Base-by-base conservation (phyloP, 2,329 filamentous ascomycete genomes). In the Pseudogymnoascus sp. region DNA sequence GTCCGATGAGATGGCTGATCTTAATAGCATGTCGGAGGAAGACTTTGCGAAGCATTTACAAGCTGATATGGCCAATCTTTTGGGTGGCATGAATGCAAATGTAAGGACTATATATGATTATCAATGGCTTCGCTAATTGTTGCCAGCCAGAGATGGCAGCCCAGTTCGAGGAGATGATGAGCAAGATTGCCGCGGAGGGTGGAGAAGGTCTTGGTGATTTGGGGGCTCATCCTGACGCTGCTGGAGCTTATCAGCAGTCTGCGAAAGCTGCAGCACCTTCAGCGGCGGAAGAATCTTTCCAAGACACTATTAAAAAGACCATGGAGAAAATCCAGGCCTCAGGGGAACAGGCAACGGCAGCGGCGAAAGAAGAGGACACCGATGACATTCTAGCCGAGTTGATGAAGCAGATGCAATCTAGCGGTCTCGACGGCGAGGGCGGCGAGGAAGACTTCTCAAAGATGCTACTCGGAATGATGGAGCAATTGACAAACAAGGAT, bases 401-500 rank as follows among this genome's bases (percentile, higher is more conserved):
- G 80, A 82, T 99, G 71, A 94, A 94, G 75, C 90, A 94, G 65
- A 87, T 97, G 78, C 89, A 91, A 70, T 82, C 83, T 22, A 81
- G 85, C 6, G 82, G 81, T 23, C 71, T 80, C 63, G 87, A 84
- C 8, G 82, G 79, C 2, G 80, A 78, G 35, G 80, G 78, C 12
- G 79, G 79, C 64, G 91, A 97, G 62, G 92, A 94, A 69, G 92
- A 96, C 69, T 90, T 97, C 70, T 92, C 91, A 63, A 93, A 96
- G 77, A 91, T 97, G 86, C 84, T 99, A 64, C 85, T 96, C 82
- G 90, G 90, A 61, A 96, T 97, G 91, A 97, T 99, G 93, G 91
- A 97, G 77, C 92, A 99, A 75, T 82, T 99, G 66, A 97, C 94
- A 3, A 96, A 96, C 75, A 97, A 96, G 79, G 94, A 97, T 69